Base-by-base conservation (phyloP, 768 basidiomycete genomes). In the Leccinum rimulosum region DNA sequence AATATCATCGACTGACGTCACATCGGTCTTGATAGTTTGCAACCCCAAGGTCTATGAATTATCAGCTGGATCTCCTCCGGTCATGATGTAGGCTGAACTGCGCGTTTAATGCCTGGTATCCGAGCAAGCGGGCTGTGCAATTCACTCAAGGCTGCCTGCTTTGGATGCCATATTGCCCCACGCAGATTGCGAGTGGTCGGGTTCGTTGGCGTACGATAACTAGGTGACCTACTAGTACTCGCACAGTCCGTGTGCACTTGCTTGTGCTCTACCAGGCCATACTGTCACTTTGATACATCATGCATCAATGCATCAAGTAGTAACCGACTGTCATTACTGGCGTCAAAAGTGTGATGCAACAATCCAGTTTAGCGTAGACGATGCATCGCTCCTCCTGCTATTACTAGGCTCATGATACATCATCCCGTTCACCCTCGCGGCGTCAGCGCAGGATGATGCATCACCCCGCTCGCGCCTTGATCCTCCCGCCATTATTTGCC, bases 151-250 rank as follows among this genome's bases (percentile, higher is more conserved):
- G 2, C 30, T 59, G 55, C 54, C 59, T 38, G 55, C 48, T 58
- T 22, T 1, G 22, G 14, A 66, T 0, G 5, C n/a, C 14, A 40
- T 53, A 49, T 40, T 68, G 59, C 9, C 56, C 15, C 65, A 67
- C 61, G 6, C 62, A 62, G 0, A n/a, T 28, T 2, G 59, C 45
- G 3, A 68, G 49, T 10, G 61, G 67, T 3, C 66, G 66, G 2
- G 62, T 61, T 36, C 65, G 59, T 31, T 67, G 62, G 55, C 64
- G 65, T 14, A 59, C 53, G 19, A 59, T 57, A 2, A 64, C 53
- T 10, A 52, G 31, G 1, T 58, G 7, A 1, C 55, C 65, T 35
- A 35, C 59, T 67, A 38, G 22, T 22, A 22, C 31, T 48, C 9
- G 50, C 6, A 33, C 5, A 25, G 31, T 28, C 38, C 14, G 38